Conservation (phyloP, 176 grass and related monocot species). For the Hyparrhenia diplandra region DNA sequence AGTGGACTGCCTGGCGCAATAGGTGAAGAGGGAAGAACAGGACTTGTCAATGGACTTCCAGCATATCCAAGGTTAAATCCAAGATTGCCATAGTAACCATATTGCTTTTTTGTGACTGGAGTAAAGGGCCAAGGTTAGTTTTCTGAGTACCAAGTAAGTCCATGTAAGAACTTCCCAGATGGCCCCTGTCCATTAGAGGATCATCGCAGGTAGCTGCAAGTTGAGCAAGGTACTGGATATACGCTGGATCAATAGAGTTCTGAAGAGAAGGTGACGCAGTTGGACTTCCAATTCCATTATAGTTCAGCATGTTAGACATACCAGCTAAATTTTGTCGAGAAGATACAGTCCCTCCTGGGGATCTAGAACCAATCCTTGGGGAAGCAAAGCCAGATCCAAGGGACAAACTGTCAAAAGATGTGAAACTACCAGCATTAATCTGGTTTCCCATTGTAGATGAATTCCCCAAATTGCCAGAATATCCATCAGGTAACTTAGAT, state of each 20-base stretch:
- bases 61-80: constrained; percentile 51
- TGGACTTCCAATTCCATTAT: constrained; percentile 47
- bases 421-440: constrained; percentile 51
- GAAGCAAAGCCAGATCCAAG: constrained; percentile 45
- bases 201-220: constrained; percentile 49
- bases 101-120: constrained; percentile 65
- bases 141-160: constrained; percentile 63
- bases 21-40: constrained; percentile 50
- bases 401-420: constrained; percentile 38
- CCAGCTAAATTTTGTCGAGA: constrained; percentile 53
- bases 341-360: constrained; percentile 41
- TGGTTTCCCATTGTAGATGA: constrained; percentile 51
- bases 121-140: constrained; percentile 42
- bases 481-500: constrained; percentile 33
- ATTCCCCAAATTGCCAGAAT: constrained; percentile 40
- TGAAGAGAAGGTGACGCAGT: constrained; percentile 47
- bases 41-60: constrained; percentile 46
- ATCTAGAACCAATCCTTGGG: constrained; percentile 43
- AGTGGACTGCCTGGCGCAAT: constrained; percentile 54
- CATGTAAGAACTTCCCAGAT: constrained; percentile 47
- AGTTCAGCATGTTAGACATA: constrained; percentile 44
- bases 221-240: constrained; percentile 62
- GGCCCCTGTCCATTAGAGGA: constrained; percentile 33
- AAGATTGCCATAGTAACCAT: constrained; percentile 54
- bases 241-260: constrained; percentile 42